Evolutionary conservation across 2,329 filamentous ascomycete species (phyloP).

Genomic region (Phyllosticta paracitricarpa): DNA sequence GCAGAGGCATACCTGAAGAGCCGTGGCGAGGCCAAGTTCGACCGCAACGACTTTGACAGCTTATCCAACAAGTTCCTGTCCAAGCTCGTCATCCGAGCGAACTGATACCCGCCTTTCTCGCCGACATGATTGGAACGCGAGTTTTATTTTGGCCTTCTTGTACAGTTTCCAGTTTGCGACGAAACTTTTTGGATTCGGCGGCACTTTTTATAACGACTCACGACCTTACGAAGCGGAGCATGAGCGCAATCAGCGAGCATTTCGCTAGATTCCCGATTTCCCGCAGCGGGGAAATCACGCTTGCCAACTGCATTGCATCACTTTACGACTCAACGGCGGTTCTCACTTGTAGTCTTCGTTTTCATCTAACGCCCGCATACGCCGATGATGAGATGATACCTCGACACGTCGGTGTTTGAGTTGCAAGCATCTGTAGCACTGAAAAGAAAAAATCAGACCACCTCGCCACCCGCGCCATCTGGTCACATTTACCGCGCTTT

Average conservation of each 20-base stretch:
- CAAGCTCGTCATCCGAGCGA: conserved; percentile 90
- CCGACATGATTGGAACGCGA: neutral
- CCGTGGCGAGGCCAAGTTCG: conserved; percentile 71
- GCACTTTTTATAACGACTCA: conserved; percentile 9
- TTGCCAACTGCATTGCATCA: conserved; percentile 8
- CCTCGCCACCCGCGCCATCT: neutral
- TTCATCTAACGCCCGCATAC: conserved; percentile 7
- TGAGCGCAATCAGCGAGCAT: conserved; percentile 7
- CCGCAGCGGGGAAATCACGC: conserved; percentile 1
- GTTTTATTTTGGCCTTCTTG: conserved; percentile 3
- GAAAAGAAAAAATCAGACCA: neutral
- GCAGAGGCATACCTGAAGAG: conserved; percentile 78
- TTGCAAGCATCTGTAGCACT: conserved; percentile 4
- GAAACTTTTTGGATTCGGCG: conserved; percentile 9
- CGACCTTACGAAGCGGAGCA: conserved; percentile 9
- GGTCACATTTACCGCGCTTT: neutral
- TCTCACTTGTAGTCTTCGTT: neutral
- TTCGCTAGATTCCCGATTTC: conserved; percentile 8
- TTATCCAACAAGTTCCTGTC: conserved; percentile 96
- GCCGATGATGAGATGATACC: conserved; percentile 10
- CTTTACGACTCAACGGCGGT: conserved; percentile 6
- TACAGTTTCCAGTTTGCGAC: conserved; percentile 10
- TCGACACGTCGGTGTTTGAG: conserved; percentile 9
- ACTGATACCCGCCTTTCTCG: conserved; percentile 37
- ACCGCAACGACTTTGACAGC: conserved; percentile 86